Base-by-base conservation (phyloP, 1,284 basidiomycete species). In the Leccinum cinnamomeum region DNA sequence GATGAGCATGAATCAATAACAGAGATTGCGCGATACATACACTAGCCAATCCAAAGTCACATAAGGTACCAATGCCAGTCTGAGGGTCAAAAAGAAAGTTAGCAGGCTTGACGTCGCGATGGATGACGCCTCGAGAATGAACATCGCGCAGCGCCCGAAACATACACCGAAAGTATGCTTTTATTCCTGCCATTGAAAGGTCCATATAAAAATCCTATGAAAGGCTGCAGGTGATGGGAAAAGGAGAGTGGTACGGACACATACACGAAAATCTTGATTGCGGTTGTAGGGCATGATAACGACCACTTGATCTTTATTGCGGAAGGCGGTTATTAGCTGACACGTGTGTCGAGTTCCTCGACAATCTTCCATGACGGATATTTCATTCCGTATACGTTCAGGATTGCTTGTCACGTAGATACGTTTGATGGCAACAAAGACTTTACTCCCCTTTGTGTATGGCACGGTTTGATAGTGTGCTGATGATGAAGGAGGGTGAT, bases 41-140 rank as follows among this genome's bases (percentile, higher is more conserved):
- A 70, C 93, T 94, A 7, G 95, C 95, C 2, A 99, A 83, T 23
- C 97, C 97, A 77, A 98, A 98, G 76, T 99, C 97, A 68, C 95
- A 97, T 8, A 99, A 79, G 0, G 92, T 93, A 10, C 97, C 97
- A 6, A 89, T 80, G 2, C 91, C 91, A 4, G 89, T 91, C 53
- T 84, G 84, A 35, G 94, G 90, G 75, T 99, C 94, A 75, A 93
- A 99, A 37, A 99, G 83, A 73, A 99, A 99, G 77, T 99, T 99
- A 64, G 97, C 97, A 16, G 97, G 97, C 74, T 99, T 99, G 70
- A 99, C 94, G 76, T 99, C 97, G 41, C 97, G 93, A 77, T 99
- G 97, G 57, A 99, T 92, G 71, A 99, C 91, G 7, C 85, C 87
- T 56, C 93, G 82, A n/a, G 86, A 79, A 74, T 99, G 97, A 23